Conservation (phyloP, 805 yeast genomes). For the Monosporozyma solicola region DNA sequence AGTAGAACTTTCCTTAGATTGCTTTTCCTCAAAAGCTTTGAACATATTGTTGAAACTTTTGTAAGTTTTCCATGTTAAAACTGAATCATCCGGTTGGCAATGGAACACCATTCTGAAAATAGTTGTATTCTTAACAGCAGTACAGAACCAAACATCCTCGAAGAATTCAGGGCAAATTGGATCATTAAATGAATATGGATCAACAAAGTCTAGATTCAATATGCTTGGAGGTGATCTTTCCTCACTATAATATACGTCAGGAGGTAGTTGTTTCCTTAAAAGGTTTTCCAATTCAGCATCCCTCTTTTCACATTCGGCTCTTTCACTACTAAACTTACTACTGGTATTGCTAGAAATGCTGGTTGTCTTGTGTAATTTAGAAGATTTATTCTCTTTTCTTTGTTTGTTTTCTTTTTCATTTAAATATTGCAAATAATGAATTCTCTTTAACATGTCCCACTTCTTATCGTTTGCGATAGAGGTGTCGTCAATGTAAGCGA, state of each 20-base stretch:
- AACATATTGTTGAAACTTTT: slow-evolving; percentile 56
- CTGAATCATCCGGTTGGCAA: slow-evolving; percentile 90
- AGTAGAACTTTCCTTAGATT: slow-evolving; percentile 3
- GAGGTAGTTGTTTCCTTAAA: slow-evolving; percentile 22
- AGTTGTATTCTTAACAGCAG: slow-evolving; percentile 75
- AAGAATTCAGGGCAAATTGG: slow-evolving; percentile 77
- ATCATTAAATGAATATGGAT: slow-evolving; percentile 83
- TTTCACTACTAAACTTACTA: slow-evolving; percentile 10
- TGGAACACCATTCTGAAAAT: slow-evolving; percentile 80
- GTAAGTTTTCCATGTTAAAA: slow-evolving; percentile 84
- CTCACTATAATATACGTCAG: slow-evolving; percentile 4
- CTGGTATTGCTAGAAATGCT: not conserved
- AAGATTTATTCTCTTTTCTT: not conserved
- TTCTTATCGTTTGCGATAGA: slow-evolving; percentile 45
- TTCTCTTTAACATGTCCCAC: slow-evolving; percentile 63
- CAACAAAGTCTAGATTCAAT: slow-evolving; percentile 44
- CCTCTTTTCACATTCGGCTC: slow-evolving; percentile 10
- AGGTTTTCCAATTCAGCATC: slow-evolving; percentile 26
- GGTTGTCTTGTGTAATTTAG: not conserved
- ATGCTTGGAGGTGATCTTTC: slow-evolving; percentile 6
- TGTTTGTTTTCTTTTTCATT: slow-evolving; percentile 42
- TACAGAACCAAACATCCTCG: slow-evolving; percentile 76
- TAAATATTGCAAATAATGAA: slow-evolving; percentile 60
- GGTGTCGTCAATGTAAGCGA: slow-evolving; percentile 43
- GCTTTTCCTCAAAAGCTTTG: slow-evolving; percentile 41